phyloP scores from a whole-genome alignment of 306 rosid species.

The Pueraria montana region DNA sequence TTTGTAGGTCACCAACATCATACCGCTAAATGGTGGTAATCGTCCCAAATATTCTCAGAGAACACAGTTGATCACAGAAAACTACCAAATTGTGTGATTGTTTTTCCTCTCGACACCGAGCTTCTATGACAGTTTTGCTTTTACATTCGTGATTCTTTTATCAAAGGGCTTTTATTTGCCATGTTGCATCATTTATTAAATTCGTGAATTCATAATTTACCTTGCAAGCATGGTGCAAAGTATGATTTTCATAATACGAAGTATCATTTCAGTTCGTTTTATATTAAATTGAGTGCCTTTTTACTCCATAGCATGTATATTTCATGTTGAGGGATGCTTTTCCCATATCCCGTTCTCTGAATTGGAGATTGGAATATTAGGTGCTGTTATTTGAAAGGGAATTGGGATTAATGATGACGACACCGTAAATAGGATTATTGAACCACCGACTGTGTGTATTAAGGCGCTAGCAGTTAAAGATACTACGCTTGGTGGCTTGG shows the following conservation, averaged over 20 bases:
- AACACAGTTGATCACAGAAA: conserved; percentile 84
- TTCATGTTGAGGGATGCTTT: neutral
- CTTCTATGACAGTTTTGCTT: conserved; percentile 35
- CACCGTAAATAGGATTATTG: too few species aligned
- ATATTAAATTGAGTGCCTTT: neutral
- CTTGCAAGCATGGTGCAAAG: neutral
- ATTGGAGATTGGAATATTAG: neutral
- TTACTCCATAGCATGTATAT: neutral
- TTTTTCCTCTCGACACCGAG: conserved; percentile 21
- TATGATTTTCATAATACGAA: neutral
- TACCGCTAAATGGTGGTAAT: conserved; percentile 80
- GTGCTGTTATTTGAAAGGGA: neutral
- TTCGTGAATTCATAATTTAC: conserved; percentile 39
- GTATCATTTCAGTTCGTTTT: too few species aligned
- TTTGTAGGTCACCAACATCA: conserved; percentile 66
- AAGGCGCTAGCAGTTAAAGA: too few species aligned
- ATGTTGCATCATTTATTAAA: conserved; percentile 31
- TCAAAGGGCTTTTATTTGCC: conserved; percentile 24
- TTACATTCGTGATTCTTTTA: neutral
- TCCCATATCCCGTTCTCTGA: neutral
- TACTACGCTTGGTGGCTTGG: too few species aligned
- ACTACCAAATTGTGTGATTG: conserved; percentile 79
- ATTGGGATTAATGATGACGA: too few species aligned
- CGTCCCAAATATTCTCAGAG: conserved; percentile 85
- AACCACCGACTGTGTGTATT: too few species aligned